Evolutionary conservation across 108 stramenopile genomes (phyloP), one percentile per base, ranked within the genome.

Genomic region (Skeletonema costatum): DNA sequence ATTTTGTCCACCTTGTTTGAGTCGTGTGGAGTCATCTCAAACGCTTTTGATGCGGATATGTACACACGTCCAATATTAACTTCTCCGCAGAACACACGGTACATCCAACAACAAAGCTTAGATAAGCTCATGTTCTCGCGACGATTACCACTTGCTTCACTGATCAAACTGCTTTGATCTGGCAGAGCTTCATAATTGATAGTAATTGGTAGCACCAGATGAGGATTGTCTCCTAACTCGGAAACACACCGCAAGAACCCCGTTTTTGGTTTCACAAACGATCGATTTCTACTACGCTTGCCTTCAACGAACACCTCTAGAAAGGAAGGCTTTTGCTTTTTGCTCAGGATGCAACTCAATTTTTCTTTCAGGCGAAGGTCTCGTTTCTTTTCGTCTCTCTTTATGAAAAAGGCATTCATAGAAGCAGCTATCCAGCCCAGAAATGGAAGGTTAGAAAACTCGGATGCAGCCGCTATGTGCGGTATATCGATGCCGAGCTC

Each of bases 231-330:
- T 60, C 73, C 85, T 25, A 74, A 85, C 48, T 74, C 64, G 25
- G 80, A 60, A 12, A 92, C 74, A 70, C 90, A 86, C 31, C 84
- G 83, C 35, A 96, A 76, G 39, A 93, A 78, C n/a, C 96, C 96
- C 2, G 96, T 96, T 80, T 91, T 94, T 3, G 93, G 88, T 41
- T 73, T 60, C 10, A 88, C 60, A 79, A 93, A 96, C 8, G 91
- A 84, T 11, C 96, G 82, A 69, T 89, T 90, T 53, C 96, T 84
- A 58, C 93, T 94, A 50, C 96, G 78, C 42, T 69, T 93, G 13
- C 96, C 96, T 69, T 96, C 96, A 31, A 96, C 82, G 66, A 93
- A 96, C 2, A 94, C 88, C 66, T 96, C 96, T 16, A 96, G 73
- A 64, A 77, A 84, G 33, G 77, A 41, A 32, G 71, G 65, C 44